Evolutionary conservation across 73 alveolate genomes (phyloP).

Genomic region (Blepharisma japonicum): DNA sequence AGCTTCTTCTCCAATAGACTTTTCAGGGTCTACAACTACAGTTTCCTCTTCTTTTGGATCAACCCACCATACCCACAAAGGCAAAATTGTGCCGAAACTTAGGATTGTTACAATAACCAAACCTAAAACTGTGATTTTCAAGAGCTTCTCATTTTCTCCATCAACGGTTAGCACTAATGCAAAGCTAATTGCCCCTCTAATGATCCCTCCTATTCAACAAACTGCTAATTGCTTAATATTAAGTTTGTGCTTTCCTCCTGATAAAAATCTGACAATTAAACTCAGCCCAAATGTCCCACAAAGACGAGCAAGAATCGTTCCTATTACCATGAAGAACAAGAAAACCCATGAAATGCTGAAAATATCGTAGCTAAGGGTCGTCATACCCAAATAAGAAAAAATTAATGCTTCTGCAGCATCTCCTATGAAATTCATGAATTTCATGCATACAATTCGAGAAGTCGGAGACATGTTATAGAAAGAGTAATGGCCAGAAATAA

Average conservation of each 20-base stretch:
- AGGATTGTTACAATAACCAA: conserved; percentile 38
- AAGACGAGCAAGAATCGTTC: conserved; percentile 45
- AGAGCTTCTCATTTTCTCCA: conserved; percentile 61
- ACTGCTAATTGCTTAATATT: conserved; percentile 73
- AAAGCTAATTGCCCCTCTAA: conserved; percentile 97
- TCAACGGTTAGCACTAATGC: conserved; percentile 79
- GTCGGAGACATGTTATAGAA: conserved; percentile 79
- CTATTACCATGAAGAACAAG: conserved; percentile 51
- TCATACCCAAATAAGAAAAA: conserved; percentile 90
- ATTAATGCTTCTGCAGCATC: conserved; percentile 97
- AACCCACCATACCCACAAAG: not conserved
- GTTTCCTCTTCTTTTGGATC: not conserved
- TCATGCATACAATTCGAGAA: conserved; percentile 77
- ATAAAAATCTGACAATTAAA: conserved; percentile 31
- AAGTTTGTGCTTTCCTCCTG: conserved; percentile 39
- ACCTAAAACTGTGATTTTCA: conserved; percentile 62
- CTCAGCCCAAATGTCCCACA: conserved; percentile 54
- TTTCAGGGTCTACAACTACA: not conserved
- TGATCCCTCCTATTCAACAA: conserved; percentile 87
- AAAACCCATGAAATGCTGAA: conserved; percentile 54
- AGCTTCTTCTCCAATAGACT: too few relatives aligned
- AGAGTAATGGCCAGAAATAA: conserved; percentile 88
- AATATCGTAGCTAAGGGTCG: conserved; percentile 51
- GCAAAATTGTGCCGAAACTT: not conserved
- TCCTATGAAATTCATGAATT: conserved; percentile 83